Percentiles rank a stretch among this genome's conserved stretches.
Evolutionary conservation across 805 yeast genomes (phyloP).

Genomic region (Kockiozyma suomiensis): DNA sequence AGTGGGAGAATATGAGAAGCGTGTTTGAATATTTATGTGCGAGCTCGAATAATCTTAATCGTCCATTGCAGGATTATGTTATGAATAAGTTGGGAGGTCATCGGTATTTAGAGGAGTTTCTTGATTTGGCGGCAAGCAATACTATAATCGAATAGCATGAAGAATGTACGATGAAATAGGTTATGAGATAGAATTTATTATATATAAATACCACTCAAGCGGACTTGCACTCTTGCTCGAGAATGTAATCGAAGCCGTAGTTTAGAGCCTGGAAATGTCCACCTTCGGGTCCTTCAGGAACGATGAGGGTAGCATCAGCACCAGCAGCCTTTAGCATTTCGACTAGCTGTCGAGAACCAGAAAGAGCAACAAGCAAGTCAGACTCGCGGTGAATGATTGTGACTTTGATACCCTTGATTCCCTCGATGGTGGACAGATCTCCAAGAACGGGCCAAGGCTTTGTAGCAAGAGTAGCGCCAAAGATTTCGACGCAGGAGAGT

Average conservation of each 20-base stretch:
- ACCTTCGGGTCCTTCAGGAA: conserved; percentile 28
- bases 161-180: not conserved
- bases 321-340: conserved; percentile 30
- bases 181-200: not conserved
- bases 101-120: conserved; percentile 16
- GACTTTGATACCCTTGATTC: conserved; percentile 28
- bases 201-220: not conserved
- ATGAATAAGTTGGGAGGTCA: conserved; percentile 11
- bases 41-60: conserved; percentile 5
- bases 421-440: conserved; percentile 20
- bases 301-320: conserved; percentile 29
- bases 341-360: conserved; percentile 29
- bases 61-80: conserved; percentile 17
- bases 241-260: conserved; percentile 29
- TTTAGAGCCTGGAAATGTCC: conserved; percentile 33
- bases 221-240: conserved; percentile 20
- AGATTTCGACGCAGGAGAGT: conserved; percentile 31
- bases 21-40: conserved; percentile 7
- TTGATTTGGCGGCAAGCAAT: not conserved
- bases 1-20: conserved; percentile 5
- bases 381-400: conserved; percentile 28
- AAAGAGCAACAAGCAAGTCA: conserved; percentile 18
- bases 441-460: conserved; percentile 34
- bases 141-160: not conserved
- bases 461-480: conserved; percentile 23